Base-by-base conservation (phyloP, 176 grass and related monocot species). In the Oryza meridionalis region DNA sequence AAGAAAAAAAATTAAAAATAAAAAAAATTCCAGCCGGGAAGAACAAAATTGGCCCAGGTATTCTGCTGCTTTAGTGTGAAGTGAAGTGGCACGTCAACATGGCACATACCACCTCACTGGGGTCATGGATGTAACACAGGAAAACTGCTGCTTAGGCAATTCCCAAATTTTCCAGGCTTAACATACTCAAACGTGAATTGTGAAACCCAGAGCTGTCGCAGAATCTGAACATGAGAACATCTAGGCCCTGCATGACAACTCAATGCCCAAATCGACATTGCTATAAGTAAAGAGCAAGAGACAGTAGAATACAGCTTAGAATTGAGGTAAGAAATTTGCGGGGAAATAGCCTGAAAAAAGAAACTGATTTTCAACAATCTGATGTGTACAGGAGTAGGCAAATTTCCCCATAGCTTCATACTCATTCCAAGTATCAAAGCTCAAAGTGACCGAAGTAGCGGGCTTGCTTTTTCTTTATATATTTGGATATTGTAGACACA, bases 391-490 rank as follows among this genome's bases (percentile, higher is more conserved):
- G 61, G n/a, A 46, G 1, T 27, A 69, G 33, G 24, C 59, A 59
- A 50, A 44, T 68, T 43, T 73, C 4, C 73, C 73, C 9, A 37
- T 27, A 72, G 15, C 13, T 17, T 22, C 42, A 42, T 7, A 9
- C 9, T 42, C 38, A 81, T 68, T 69, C 14, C 19, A 2, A 58
- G 26, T 16, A 76, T 86, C 72, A 94, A 4, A 97, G 78, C 79
- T 91, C 91, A 61, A 93, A 84, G 78, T 90, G 62, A 59, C 79
- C 89, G 74, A 88, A 77, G 65, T 93, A 94, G 27, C 79, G 70
- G 9, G 87, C 89, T 78, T 98, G 96, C 19, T 93, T 95, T 46
- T 50, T 94, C 78, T 95, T 95, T 67, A 98, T 87, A 92, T 75
- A 95, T 73, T 73, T 93, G 40, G 89, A 83, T 80, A 94, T 82